phyloP scores from a whole-genome alignment of 202 grass and related monocot species.

The Setaria italica region DNA sequence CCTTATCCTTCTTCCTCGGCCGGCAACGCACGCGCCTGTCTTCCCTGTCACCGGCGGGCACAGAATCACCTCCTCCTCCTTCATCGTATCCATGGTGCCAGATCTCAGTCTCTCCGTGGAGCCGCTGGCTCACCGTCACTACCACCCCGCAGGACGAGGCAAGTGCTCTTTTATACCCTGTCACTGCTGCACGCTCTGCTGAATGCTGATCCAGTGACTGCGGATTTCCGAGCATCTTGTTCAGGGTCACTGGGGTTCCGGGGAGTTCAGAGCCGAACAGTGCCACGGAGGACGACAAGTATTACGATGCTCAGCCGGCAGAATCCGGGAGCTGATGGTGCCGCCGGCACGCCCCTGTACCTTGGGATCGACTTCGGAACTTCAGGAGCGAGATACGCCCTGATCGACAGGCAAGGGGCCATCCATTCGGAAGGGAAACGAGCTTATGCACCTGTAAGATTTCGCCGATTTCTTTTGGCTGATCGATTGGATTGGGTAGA shows the following conservation, averaged over 20 bases:
- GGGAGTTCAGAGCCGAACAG: not conserved
- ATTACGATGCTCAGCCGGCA: conserved; percentile 31
- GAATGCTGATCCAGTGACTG: not conserved
- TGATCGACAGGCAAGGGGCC: conserved; percentile 65
- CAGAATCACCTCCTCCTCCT: not conserved
- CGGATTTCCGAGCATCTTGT: not conserved
- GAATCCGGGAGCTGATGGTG: not conserved
- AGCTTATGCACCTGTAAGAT: conserved; percentile 58
- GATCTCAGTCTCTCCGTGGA: conserved; percentile 11
- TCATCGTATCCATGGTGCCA: not conserved
- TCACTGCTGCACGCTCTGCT: not conserved
- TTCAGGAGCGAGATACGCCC: conserved; percentile 77
- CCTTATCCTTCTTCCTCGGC: conserved; percentile 29
- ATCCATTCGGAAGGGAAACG: conserved; percentile 68
- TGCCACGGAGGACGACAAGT: not conserved
- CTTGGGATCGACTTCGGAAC: conserved; percentile 92
- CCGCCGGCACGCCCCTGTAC: conserved; percentile 45
- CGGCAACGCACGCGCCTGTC: not conserved
- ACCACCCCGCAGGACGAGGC: conserved; percentile 26
- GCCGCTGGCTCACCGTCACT: conserved; percentile 25
- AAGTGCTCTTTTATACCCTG: not conserved
- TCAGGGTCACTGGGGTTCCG: conserved; percentile 30
- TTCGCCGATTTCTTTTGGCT: not conserved
- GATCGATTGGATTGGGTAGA: not conserved
- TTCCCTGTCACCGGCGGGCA: not conserved